phyloP scores from a whole-genome alignment of 257 asterid genomes.

The Jasminum sambac region DNA sequence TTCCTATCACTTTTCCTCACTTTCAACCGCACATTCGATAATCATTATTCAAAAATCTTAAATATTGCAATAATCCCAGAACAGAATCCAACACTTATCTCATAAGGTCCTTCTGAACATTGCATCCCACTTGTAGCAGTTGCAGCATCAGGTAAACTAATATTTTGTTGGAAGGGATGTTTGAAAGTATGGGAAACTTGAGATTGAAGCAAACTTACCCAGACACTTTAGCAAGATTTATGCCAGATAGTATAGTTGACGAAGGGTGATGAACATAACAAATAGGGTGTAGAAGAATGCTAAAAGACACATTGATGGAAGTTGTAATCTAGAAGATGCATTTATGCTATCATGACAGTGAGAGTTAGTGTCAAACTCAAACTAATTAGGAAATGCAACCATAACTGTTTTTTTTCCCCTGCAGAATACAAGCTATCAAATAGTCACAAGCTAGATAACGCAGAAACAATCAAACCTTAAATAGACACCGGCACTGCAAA shows the following conservation, averaged over 20 bases:
- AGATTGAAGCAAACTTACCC: not conserved
- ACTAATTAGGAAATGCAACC: not conserved
- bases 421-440: not conserved
- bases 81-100: not conserved
- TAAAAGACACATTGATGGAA: not conserved
- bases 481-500: not conserved
- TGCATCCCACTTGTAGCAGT: not conserved
- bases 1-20: no score
- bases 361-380: not conserved
- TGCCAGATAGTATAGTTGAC: not conserved
- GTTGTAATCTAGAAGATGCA: not conserved
- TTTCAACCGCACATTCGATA: no score
- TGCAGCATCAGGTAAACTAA: not conserved
- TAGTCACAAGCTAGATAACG: not conserved
- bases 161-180: not conserved
- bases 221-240: not conserved
- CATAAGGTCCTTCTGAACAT: not conserved
- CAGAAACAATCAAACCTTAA: not conserved
- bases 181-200: not conserved
- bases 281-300: not conserved
- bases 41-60: no score
- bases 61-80: not conserved
- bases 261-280: not conserved
- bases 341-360: not conserved
- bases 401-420: not conserved